phyloP scores from a whole-genome alignment of 208 protist genomes.

The Leishmania major region DNA sequence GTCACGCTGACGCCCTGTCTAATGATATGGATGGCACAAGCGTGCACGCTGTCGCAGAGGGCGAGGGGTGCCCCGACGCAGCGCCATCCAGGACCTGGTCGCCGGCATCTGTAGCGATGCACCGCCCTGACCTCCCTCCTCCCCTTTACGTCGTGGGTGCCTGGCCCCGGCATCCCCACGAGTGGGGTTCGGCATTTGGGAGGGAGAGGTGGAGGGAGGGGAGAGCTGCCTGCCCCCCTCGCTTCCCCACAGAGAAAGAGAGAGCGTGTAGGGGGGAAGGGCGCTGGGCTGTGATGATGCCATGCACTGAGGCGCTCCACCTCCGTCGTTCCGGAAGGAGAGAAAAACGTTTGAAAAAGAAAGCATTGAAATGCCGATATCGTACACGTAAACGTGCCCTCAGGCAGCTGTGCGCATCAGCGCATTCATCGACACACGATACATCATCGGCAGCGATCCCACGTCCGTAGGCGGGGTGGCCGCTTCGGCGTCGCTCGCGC shows the following conservation, averaged over 20 bases:
- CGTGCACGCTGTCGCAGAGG: not conserved
- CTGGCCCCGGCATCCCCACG: not conserved
- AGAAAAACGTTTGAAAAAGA: not conserved
- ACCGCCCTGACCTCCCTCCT: not conserved
- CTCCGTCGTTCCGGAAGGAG: not conserved
- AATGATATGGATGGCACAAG: not conserved
- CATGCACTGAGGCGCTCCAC: not conserved
- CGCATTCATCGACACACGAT: constrained; percentile 5
- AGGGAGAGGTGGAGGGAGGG: not conserved
- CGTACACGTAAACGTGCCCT: not conserved
- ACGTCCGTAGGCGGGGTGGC: not conserved
- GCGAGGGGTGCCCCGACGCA: not conserved
- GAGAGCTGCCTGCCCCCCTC: not conserved
- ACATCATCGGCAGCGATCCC: not conserved
- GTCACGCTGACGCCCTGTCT: not conserved
- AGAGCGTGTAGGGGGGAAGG: not conserved
- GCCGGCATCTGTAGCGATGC: not conserved
- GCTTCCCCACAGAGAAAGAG: too few relatives aligned
- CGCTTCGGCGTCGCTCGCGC: not conserved
- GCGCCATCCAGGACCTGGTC: not conserved
- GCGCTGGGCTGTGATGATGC: not conserved
- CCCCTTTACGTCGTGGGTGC: not conserved
- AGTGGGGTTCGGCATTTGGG: not conserved
- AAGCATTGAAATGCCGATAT: not conserved
- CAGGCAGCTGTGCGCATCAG: not conserved